Percentiles rank a stretch among this genome's conserved stretches.
phyloP scores from a whole-genome alignment of 805 yeast genomes.

The Saturnispora mendoncae region DNA sequence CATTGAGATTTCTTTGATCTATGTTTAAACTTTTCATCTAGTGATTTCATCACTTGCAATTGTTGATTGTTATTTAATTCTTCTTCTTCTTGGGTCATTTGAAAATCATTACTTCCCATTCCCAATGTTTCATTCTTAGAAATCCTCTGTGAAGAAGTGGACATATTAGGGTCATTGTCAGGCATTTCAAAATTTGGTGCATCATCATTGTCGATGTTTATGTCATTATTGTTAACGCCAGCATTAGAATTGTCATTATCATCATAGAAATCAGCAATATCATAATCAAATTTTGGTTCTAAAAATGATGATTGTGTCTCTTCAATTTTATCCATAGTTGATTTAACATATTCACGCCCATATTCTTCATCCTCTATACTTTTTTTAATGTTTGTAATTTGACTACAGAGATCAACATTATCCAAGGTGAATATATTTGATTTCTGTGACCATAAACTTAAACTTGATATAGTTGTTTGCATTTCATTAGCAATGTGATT shows the following conservation, averaged over 20 bases:
- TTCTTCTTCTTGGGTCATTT: slow-evolving; percentile 1
- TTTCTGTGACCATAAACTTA: neutral
- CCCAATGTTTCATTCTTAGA: neutral
- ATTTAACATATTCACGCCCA: slow-evolving; percentile 7
- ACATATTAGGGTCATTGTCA: neutral
- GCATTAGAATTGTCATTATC: too few species aligned
- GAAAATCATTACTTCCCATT: neutral
- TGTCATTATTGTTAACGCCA: too few species aligned
- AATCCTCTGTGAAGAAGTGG: slow-evolving; percentile 1
- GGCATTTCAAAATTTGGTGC: slow-evolving; percentile 3
- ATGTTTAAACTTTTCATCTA: slow-evolving; percentile 1
- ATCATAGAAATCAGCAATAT: slow-evolving; percentile 8
- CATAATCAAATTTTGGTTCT: slow-evolving; percentile 9
- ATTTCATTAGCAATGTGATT: too few species aligned
- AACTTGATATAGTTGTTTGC: neutral
- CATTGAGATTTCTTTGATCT: slow-evolving; percentile 3
- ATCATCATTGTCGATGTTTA: neutral
- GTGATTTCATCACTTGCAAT: slow-evolving; percentile 1
- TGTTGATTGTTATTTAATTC: neutral
- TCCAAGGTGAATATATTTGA: neutral
- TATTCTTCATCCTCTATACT: slow-evolving; percentile 7
- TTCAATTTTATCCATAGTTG: slow-evolving; percentile 6
- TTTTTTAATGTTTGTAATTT: slow-evolving; percentile 8
- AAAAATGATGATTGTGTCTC: neutral
- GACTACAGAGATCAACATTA: slow-evolving; percentile 2